Evolutionary conservation across 805 yeast species (phyloP).

Genomic region (Monosporozyma yasuniensis): DNA sequence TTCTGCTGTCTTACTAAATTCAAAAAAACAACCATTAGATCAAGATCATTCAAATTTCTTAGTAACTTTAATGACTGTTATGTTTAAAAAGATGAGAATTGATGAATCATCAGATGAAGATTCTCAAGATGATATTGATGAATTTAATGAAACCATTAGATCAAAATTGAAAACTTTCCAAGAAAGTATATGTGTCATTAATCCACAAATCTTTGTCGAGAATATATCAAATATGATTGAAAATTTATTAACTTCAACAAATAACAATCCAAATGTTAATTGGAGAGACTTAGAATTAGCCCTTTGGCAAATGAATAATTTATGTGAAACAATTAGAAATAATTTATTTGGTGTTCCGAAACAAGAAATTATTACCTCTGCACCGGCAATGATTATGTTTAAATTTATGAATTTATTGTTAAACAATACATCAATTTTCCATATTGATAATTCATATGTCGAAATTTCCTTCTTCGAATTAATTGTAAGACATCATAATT

Average conservation of each 20-base stretch:
- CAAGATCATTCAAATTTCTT: slow-evolving; percentile 43
- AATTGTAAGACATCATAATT: slow-evolving; percentile 66
- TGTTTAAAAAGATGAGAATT: slow-evolving; percentile 69
- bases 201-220: slow-evolving; percentile 52
- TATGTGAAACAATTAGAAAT: slow-evolving; percentile 71
- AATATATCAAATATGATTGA: slow-evolving; percentile 48
- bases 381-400: slow-evolving; percentile 45
- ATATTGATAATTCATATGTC: slow-evolving; percentile 68
- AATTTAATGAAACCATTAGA: slow-evolving; percentile 68
- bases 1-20: slow-evolving; percentile 31
- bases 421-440: slow-evolving; percentile 29
- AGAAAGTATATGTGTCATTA: slow-evolving; percentile 62
- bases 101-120: slow-evolving; percentile 70
- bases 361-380: slow-evolving; percentile 52
- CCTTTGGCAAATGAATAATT: slow-evolving; percentile 66
- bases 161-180: slow-evolving; percentile 66
- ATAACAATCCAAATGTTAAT: slow-evolving; percentile 25
- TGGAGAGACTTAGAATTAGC: slow-evolving; percentile 89
- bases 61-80: slow-evolving; percentile 53
- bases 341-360: slow-evolving; percentile 67
- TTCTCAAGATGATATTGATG: slow-evolving; percentile 65
- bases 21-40: slow-evolving; percentile 29
- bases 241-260: slow-evolving; percentile 29
- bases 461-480: slow-evolving; percentile 80
- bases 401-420: slow-evolving; percentile 25